Conservation (phyloP, 495 filamentous ascomycete species). For the Tuber melanosporum region DNA sequence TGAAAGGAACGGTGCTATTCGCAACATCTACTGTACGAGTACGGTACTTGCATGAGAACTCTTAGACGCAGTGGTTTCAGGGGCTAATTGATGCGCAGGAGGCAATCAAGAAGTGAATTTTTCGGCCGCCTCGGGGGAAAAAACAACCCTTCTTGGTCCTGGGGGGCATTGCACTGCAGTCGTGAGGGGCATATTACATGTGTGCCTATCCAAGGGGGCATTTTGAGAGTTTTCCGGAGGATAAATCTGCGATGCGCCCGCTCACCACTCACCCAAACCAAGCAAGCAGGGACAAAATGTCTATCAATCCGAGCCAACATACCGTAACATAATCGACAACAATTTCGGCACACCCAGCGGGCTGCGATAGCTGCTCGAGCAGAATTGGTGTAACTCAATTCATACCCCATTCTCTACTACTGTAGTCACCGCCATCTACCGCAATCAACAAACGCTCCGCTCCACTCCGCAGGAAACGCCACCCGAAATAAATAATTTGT, state of each 20-base stretch:
- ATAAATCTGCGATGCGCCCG: not conserved
- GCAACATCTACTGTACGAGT: not conserved
- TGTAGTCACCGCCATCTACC: not conserved
- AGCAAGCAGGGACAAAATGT: not conserved
- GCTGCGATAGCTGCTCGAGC: not conserved
- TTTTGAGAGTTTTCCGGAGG: not conserved
- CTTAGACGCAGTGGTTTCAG: not conserved
- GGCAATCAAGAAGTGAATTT: not conserved
- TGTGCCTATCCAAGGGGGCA: not conserved
- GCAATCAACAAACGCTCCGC: not conserved
- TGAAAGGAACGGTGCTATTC: not conserved
- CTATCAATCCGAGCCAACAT: not conserved
- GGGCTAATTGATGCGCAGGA: not conserved
- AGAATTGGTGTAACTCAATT: not conserved
- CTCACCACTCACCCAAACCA: not conserved
- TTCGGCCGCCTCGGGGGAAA: not conserved
- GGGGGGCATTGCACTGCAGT: not conserved
- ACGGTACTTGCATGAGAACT: not conserved
- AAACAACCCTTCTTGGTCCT: not conserved
- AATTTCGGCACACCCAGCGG: not conserved
- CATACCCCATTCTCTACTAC: not conserved
- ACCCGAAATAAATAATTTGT: conserved; percentile 1
- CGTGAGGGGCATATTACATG: not conserved
- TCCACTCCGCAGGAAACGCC: not conserved
- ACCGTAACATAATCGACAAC: not conserved